phyloP scores from a whole-genome alignment of 345 rosid species.

The Eucalyptus curtisii region DNA sequence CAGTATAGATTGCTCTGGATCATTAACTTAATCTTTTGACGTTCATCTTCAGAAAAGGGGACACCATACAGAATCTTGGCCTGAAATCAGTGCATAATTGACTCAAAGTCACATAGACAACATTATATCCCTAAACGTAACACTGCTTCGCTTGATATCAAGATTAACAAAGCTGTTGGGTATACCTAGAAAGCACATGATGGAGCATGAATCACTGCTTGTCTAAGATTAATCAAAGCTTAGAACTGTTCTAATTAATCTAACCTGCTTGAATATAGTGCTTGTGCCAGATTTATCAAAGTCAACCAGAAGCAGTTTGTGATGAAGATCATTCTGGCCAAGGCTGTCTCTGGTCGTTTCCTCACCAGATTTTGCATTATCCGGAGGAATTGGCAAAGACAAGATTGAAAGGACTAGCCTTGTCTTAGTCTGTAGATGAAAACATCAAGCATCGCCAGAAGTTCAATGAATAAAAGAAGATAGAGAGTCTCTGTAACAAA shows the following conservation, averaged over 20 bases:
- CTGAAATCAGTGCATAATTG: constrained; percentile 24
- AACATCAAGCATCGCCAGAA: not conserved
- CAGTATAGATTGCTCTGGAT: constrained; percentile 67
- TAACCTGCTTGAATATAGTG: constrained; percentile 81
- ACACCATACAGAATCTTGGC: constrained; percentile 49
- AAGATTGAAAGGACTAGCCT: constrained; percentile 28
- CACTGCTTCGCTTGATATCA: not conserved
- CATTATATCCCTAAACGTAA: not conserved
- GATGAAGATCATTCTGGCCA: constrained; percentile 14
- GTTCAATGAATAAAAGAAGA: not conserved
- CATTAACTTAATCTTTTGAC: constrained; percentile 43
- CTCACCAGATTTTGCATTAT: constrained; percentile 5
- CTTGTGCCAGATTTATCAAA: constrained; percentile 67
- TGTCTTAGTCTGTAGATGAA: constrained; percentile 24
- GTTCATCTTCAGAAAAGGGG: constrained; percentile 81
- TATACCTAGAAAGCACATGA: not conserved
- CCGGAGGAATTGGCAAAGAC: constrained; percentile 61
- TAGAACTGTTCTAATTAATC: not conserved
- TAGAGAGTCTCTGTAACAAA: rapidly evolving
- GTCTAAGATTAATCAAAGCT: not conserved
- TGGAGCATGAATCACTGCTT: not conserved
- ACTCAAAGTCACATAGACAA: not conserved
- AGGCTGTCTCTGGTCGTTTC: constrained; percentile 3
- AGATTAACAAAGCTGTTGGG: not conserved
- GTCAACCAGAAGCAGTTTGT: constrained; percentile 67